Conservation (phyloP, 495 filamentous ascomycete species). For the Mytilinidion resinicola region DNA sequence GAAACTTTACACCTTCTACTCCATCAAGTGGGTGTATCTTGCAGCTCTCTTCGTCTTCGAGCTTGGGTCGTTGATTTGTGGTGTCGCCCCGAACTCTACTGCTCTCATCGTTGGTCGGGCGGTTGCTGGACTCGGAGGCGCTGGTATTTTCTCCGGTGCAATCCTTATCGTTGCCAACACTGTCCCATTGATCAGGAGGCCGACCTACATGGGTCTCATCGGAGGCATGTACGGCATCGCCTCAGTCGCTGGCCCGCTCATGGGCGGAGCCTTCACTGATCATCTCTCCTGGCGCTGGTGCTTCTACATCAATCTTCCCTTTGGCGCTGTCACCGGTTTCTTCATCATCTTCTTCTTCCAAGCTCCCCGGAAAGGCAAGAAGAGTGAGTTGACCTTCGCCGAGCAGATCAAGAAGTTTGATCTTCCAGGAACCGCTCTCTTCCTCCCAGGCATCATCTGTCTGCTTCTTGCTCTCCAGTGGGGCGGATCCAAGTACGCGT, state of each 20-base stretch:
- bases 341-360: constrained; percentile 39
- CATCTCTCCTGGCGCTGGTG: constrained; percentile 36
- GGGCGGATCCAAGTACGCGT: constrained; percentile 53
- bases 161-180: constrained; percentile 31
- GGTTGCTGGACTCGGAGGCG: constrained; percentile 32
- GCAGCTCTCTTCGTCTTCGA: constrained; percentile 28
- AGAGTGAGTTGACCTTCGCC: constrained; percentile 14
- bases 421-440: constrained; percentile 39
- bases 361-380: constrained; percentile 18
- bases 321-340: constrained; percentile 35
- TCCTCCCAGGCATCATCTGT: constrained; percentile 47
- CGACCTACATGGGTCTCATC: constrained; percentile 29
- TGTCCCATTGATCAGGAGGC: constrained; percentile 27
- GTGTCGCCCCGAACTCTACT: constrained; percentile 26
- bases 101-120: constrained; percentile 32
- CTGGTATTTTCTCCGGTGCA: constrained; percentile 30
- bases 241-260: constrained; percentile 26
- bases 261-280: constrained; percentile 37
- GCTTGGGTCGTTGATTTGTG: constrained; percentile 28
- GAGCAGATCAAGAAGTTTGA: constrained; percentile 33
- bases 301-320: constrained; percentile 42
- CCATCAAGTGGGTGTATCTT: constrained; percentile 40
- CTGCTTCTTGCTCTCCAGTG: constrained; percentile 56
- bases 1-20: constrained; percentile 40
- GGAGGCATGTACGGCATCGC: constrained; percentile 31